Base-by-base conservation (phyloP, 2,329 filamentous ascomycete genomes). In the Chlorencoelia australis region DNA sequence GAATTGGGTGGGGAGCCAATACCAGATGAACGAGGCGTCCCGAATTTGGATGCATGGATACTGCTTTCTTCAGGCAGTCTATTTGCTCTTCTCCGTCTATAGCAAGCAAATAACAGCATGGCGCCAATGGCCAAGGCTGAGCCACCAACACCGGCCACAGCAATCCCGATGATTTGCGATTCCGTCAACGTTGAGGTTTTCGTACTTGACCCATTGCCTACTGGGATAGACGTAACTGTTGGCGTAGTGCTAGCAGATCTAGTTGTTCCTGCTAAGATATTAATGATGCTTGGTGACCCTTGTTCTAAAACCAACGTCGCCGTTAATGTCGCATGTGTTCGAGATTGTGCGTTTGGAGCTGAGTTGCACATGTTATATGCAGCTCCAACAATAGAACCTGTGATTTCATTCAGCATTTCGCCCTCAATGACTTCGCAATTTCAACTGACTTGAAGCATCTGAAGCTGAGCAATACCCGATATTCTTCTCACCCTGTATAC, bases 321-420 rank as follows among this genome's bases (percentile, higher is more conserved):
- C 18, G 71, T 70, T 33, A 80, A 66, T 15, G 68, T 68, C 14
- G 60, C 53, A 52, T 78, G 73, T 5, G 75, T 80, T 35, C 70
- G 70, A n/a, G 63, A 58, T 19, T 71, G 59, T 5, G 75, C 73
- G 33, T 58, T 59, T 3, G 57, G 49, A 40, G 73, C 56, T 4
- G 61, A 64, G 25, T 57, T 53, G 50, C 81, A 86, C 60, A 85
- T 75, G 15, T 58, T 51, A 45, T 70, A 71, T n/a, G 71, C 73
- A 40, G n/a, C n/a, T n/a, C n/a, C n/a, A n/a, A n/a, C n/a, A n/a
- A n/a, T n/a, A n/a, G n/a, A n/a, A n/a, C n/a, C n/a, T n/a, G n/a
- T n/a, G n/a, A n/a, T n/a, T n/a, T n/a, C n/a, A n/a, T n/a, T n/a
- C n/a, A n/a, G 15, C 14, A 22, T 10, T 30, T 32, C 10, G 3